Evolutionary conservation across 2,329 filamentous ascomycete genomes (phyloP).

Genomic region (Lizonia empirigonia): DNA sequence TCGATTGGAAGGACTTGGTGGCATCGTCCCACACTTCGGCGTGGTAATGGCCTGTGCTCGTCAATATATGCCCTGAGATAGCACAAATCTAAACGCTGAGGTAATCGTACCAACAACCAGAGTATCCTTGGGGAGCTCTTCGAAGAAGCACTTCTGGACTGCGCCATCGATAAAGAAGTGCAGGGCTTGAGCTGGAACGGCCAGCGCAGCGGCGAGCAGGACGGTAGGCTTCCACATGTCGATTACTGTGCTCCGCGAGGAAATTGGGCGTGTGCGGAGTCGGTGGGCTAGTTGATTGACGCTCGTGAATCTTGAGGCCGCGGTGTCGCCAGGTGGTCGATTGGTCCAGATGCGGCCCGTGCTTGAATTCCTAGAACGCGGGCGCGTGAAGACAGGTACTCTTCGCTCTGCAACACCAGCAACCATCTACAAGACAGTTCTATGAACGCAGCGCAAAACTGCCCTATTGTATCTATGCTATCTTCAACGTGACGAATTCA

Average conservation of each 20-base stretch:
- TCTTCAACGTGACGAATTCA: too few relatives aligned
- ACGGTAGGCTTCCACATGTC: slow-evolving; percentile 56
- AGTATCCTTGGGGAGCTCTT: slow-evolving; percentile 97
- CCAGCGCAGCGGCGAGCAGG: slow-evolving; percentile 66
- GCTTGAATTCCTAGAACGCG: slow-evolving; percentile 1
- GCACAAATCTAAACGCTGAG: neutral
- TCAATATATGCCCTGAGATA: slow-evolving; percentile 12
- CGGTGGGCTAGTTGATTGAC: slow-evolving; percentile 26
- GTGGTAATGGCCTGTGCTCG: slow-evolving; percentile 72
- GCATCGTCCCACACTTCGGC: slow-evolving; percentile 83
- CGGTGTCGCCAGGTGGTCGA: slow-evolving; percentile 35
- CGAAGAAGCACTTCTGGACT: slow-evolving; percentile 92
- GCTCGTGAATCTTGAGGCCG: slow-evolving; percentile 31
- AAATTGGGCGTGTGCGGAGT: slow-evolving; percentile 27
- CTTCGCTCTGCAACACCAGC: neutral
- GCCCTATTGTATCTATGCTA: neutral
- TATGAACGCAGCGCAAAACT: neutral
- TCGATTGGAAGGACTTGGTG: slow-evolving; percentile 69
- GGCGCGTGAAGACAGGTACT: neutral
- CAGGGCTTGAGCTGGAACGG: slow-evolving; percentile 74
- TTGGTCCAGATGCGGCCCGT: slow-evolving; percentile 11
- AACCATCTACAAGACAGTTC: neutral
- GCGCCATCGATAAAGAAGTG: slow-evolving; percentile 95
- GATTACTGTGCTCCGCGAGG: slow-evolving; percentile 27
- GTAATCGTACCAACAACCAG: slow-evolving; percentile 76